Evolutionary conservation across 2,329 filamentous ascomycete species (phyloP).

Genomic region (Talaromyces sp.): DNA sequence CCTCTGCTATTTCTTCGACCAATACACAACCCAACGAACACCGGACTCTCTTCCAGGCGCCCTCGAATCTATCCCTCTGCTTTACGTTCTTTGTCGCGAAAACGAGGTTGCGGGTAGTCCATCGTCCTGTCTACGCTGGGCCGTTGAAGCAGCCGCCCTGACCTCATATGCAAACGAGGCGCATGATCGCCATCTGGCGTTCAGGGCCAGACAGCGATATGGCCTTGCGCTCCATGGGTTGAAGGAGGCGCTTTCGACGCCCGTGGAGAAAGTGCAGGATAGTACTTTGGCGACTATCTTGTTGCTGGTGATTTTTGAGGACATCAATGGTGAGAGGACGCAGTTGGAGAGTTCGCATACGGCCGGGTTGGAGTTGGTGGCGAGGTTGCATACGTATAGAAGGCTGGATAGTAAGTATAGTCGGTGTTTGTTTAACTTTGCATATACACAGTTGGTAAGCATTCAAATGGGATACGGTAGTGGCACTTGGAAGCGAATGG

Average conservation of each 20-base stretch:
- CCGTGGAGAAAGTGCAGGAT: constrained; percentile 29
- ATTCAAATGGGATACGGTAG: too few relatives aligned
- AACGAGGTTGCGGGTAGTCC: constrained; percentile 17
- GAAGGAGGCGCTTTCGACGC: constrained; percentile 26
- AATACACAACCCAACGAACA: constrained; percentile 30
- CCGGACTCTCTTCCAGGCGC: constrained; percentile 26
- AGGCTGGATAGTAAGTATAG: constrained; percentile 28
- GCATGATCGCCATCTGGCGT: constrained; percentile 22
- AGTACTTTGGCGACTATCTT: constrained; percentile 36
- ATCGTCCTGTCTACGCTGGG: constrained; percentile 28
- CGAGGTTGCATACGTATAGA: constrained; percentile 29
- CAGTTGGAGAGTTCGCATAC: constrained; percentile 33
- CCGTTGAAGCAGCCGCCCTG: constrained; percentile 33
- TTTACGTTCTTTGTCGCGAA: constrained; percentile 30
- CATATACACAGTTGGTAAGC: constrained; percentile 33
- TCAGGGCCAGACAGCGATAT: constrained; percentile 29
- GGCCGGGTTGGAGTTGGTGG: constrained; percentile 32
- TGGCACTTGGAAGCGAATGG: neutral
- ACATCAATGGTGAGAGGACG: constrained; percentile 34
- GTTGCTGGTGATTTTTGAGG: constrained; percentile 35
- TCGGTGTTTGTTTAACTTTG: constrained; percentile 34
- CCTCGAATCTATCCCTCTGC: constrained; percentile 32
- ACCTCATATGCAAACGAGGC: constrained; percentile 30
- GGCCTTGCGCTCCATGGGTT: constrained; percentile 29
- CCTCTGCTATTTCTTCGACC: constrained; percentile 39